These are phyloP conservation scores for Gilbertella persicaria DNA, from an alignment of 371 early-diverging fungal genomes.

Conservation along the genomic window DNA sequence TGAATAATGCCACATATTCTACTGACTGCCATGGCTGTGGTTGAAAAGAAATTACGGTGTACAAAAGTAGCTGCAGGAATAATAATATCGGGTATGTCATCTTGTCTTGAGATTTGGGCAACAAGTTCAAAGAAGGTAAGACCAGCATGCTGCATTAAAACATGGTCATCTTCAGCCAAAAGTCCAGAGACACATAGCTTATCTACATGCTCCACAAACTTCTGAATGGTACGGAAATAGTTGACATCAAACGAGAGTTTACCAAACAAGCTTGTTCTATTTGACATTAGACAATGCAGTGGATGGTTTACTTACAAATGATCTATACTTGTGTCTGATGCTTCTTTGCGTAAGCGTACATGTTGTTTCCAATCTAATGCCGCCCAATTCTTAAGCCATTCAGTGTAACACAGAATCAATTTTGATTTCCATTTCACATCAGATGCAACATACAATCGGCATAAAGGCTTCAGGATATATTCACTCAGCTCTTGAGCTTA, in stretches of 20 bases:
- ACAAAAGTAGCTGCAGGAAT: conserved; percentile 56
- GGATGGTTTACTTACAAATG: conserved; percentile 34
- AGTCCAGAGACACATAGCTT: conserved; percentile 41
- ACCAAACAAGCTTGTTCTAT: conserved; percentile 46
- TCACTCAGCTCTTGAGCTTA: conserved; percentile 29
- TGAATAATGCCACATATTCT: conserved; percentile 60
- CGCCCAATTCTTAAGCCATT: conserved; percentile 52
- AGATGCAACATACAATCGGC: conserved; percentile 40
- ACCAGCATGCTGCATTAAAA: conserved; percentile 54
- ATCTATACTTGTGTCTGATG: conserved; percentile 25
- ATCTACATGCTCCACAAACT: conserved; percentile 53
- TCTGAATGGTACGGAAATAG: conserved; percentile 50
- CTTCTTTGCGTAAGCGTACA: conserved; percentile 10
- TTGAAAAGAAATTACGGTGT: conserved; percentile 53
- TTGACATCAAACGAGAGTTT: conserved; percentile 50
- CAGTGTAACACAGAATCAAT: conserved; percentile 48
- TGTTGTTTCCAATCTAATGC: conserved; percentile 54
- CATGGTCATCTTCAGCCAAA: conserved; percentile 45
- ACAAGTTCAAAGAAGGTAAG: conserved; percentile 62
- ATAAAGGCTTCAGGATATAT: conserved; percentile 44
- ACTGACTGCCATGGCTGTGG: conserved; percentile 52
- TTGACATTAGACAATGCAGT: background rate
- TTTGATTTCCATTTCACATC: conserved; percentile 55
- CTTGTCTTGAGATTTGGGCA: conserved; percentile 39
- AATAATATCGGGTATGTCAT: conserved; percentile 53